Evolutionary conservation across 352 stramenopile genomes (phyloP), one percentile per base, ranked within the genome.

Genomic region (Pythium phragmitis): DNA sequence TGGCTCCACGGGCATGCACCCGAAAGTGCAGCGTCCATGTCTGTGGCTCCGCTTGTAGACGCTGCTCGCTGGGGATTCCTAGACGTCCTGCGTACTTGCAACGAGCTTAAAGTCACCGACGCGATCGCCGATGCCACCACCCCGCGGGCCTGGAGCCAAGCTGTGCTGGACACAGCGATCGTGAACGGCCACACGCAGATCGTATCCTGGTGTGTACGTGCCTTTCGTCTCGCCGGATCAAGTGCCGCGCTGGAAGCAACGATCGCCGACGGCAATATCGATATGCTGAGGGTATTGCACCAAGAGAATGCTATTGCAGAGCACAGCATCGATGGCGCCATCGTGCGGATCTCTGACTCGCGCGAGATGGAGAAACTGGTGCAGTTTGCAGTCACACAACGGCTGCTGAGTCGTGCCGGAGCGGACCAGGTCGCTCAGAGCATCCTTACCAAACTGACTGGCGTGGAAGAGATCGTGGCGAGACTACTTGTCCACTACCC

Each of bases 21-120:
- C 3, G 50, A 57, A n/a, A 57, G 50, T n/a, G n/a, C 30, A n/a
- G 30, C 42, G 4, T 57, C 50, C 7, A 57, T 57, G 50, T 57
- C 33, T 1, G 30, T 8, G n/a, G 5, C 50, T 4, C 50, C 50
- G 16, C 50, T 57, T 7, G 34, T 57, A 3, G 50, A 57, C 50
- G 50, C 50, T 33, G 50, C 50, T 4, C 50, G 33, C 2, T 57
- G 50, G 50, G 50, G 50, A 12, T 41, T 57, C 4, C 50, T 57
- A 11, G 50, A 57, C 9, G 50, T 46, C 8, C 16, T 57, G 9
- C 50, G 34, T 4, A 33, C 30, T 3, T 57, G 50, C 19, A 9
- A 57, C 33, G 50, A 57, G 5, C 50, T 57, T 1, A 28, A 57
- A 17, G 46, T 57, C 14, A 3, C 50, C 9, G 33, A 45, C 11